A percentile compares a stretch with the other conserved stretches of the same genome.
These are phyloP conservation scores for Fusarium albidum DNA, from an alignment of 2,329 filamentous ascomycete species.

Conservation along the genomic window DNA sequence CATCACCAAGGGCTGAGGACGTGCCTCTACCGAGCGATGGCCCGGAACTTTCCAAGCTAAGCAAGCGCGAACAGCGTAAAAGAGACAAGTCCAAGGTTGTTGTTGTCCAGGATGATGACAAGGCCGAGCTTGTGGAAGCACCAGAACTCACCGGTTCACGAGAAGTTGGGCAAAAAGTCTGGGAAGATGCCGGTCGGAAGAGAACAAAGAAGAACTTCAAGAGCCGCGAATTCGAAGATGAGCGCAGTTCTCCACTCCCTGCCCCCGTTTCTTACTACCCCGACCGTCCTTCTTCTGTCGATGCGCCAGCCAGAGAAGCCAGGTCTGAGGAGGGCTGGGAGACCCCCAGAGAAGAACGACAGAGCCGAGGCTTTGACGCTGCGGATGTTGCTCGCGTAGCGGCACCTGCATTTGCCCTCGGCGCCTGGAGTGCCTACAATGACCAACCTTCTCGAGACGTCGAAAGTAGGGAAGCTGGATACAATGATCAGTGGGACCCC, in stretches of 20 bases:
- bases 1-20: constrained; percentile 28
- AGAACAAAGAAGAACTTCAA: constrained; percentile 46
- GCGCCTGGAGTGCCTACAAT: constrained; percentile 19
- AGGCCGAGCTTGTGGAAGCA: constrained; percentile 20
- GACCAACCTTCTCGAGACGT: not conserved
- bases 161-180: constrained; percentile 32
- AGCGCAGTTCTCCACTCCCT: constrained; percentile 36
- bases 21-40: constrained; percentile 35
- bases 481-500: constrained; percentile 3
- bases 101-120: constrained; percentile 40
- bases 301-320: constrained; percentile 23
- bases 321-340: constrained; percentile 26
- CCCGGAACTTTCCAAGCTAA: constrained; percentile 39
- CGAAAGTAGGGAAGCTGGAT: constrained; percentile 13
- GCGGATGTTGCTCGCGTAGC: constrained; percentile 26
- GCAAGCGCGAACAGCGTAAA: constrained; percentile 49
- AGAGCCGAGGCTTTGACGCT: constrained; percentile 13
- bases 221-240: constrained; percentile 42
- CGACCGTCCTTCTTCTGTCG: constrained; percentile 29
- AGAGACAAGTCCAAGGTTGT: constrained; percentile 49
- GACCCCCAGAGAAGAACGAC: constrained; percentile 16
- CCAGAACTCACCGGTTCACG: constrained; percentile 22
- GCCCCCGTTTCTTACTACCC: constrained; percentile 43
- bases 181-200: constrained; percentile 41
- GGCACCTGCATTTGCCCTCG: constrained; percentile 31